These are phyloP conservation scores for Leccinum imitatum DNA, from an alignment of 768 basidiomycete genomes.

Conservation along the genomic window DNA sequence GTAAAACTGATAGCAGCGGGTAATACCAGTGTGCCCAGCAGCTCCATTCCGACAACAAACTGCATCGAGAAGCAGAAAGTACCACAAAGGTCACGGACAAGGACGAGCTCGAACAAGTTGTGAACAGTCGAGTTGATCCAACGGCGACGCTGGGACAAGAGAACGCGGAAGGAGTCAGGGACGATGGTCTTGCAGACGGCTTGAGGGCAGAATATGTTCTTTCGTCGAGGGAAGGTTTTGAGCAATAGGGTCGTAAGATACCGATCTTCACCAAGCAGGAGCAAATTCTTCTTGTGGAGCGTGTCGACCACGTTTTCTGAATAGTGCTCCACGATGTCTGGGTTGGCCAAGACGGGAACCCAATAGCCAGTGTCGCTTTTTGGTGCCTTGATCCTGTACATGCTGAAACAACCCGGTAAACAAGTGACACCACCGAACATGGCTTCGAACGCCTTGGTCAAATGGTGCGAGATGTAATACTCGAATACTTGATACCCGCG, in stretches of 20 bases:
- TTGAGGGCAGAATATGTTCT: slow-evolving; percentile 98
- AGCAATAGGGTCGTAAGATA: slow-evolving; percentile 97
- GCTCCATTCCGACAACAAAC: slow-evolving; percentile 98
- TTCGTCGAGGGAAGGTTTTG: slow-evolving; percentile 99
- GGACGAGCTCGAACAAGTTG: slow-evolving; percentile 90
- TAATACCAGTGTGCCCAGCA: slow-evolving; percentile 92
- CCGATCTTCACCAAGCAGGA: slow-evolving; percentile 98
- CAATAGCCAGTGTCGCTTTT: slow-evolving; percentile 95
- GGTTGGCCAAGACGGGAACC: slow-evolving; percentile 98
- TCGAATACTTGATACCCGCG: slow-evolving; percentile 74
- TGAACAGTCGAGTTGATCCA: slow-evolving; percentile 99
- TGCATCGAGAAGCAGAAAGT: slow-evolving; percentile 99
- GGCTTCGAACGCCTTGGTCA: slow-evolving; percentile 99
- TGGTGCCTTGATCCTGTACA: slow-evolving; percentile 99
- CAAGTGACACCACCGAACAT: slow-evolving; percentile 99
- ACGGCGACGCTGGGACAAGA: slow-evolving; percentile 93
- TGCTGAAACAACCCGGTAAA: slow-evolving; percentile 98
- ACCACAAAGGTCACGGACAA: slow-evolving; percentile 97
- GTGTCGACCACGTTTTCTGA: slow-evolving; percentile 99
- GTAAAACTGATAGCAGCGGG: slow-evolving; percentile 99
- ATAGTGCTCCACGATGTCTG: slow-evolving; percentile 98
- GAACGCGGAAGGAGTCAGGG: slow-evolving; percentile 91
- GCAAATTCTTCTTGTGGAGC: slow-evolving; percentile 97
- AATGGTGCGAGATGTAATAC: slow-evolving; percentile 99
- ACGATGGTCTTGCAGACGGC: slow-evolving; percentile 99